Conservation (phyloP, 495 filamentous ascomycete genomes). For the Talaromyces nanjingensis region DNA sequence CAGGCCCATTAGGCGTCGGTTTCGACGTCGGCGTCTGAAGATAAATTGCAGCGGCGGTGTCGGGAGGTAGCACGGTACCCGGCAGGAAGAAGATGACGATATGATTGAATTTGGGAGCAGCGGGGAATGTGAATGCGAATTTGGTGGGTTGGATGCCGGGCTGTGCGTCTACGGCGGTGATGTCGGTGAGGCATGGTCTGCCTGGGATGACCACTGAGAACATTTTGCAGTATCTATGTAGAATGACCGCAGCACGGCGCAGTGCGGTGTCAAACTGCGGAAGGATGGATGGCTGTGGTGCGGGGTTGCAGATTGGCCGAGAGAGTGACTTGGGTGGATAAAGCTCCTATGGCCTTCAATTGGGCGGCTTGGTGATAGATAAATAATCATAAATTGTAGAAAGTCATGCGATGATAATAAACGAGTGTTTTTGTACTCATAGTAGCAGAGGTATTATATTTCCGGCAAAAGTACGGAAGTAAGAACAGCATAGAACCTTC, state of each 20-base stretch:
- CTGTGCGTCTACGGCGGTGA: constrained; percentile 43
- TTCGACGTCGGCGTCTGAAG: constrained; percentile 52
- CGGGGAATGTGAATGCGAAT: constrained; percentile 58
- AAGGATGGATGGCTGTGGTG: not conserved
- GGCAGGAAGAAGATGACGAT: constrained; percentile 88
- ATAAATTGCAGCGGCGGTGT: constrained; percentile 84
- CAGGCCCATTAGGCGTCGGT: constrained; percentile 25
- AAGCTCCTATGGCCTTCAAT: not conserved
- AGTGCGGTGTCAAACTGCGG: not conserved
- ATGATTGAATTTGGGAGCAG: constrained; percentile 60
- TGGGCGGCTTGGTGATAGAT: not conserved
- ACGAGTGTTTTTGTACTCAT: not conserved
- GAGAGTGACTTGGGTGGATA: not conserved
- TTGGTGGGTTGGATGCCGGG: constrained; percentile 51
- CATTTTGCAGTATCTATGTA: constrained; percentile 20
- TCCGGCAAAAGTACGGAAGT: not conserved
- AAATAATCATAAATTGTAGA: not conserved
- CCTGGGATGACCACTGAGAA: constrained; percentile 53
- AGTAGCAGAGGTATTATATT: no score
- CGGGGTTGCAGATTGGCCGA: not conserved
- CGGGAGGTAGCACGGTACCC: constrained; percentile 61
- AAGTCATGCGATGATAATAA: not conserved
- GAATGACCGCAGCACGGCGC: not conserved
- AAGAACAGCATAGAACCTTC: not conserved
- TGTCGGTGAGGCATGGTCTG: constrained; percentile 55